phyloP scores from a whole-genome alignment of 495 filamentous ascomycete genomes.

The Neurospora terricola region DNA sequence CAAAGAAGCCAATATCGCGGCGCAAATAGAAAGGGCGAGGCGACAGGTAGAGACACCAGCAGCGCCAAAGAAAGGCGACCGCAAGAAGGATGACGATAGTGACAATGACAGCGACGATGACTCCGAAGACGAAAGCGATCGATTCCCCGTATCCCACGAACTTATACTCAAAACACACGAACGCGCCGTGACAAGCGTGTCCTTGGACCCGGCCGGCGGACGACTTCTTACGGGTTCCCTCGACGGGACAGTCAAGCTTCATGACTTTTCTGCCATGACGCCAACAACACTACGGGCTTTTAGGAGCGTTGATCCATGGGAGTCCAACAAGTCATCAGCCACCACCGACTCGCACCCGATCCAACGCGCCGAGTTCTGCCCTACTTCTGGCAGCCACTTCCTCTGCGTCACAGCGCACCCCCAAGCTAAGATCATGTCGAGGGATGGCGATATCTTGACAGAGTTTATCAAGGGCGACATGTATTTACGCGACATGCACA shows the following conservation, averaged over 20 bases:
- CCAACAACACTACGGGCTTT: slow-evolving; percentile 88
- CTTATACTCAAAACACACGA: slow-evolving; percentile 87
- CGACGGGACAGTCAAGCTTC: slow-evolving; percentile 84
- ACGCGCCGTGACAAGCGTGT: slow-evolving; percentile 70
- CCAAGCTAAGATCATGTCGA: slow-evolving; percentile 78
- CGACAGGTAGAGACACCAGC: slow-evolving; percentile 35
- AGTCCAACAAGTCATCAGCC: slow-evolving; percentile 55
- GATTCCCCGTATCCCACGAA: slow-evolving; percentile 90
- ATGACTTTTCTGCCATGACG: slow-evolving; percentile 94
- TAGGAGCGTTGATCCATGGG: slow-evolving; percentile 80
- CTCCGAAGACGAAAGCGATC: slow-evolving; percentile 68
- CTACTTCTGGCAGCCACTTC: slow-evolving; percentile 66
- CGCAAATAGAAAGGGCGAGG: slow-evolving; percentile 71
- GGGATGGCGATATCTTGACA: slow-evolving; percentile 74
- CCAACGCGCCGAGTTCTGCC: slow-evolving; percentile 79
- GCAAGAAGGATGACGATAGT: slow-evolving; percentile 20
- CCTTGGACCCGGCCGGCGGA: slow-evolving; percentile 75
- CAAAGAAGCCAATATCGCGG: slow-evolving; percentile 59
- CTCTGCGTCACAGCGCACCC: slow-evolving; percentile 78
- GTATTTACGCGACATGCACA: slow-evolving; percentile 92
- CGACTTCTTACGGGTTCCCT: slow-evolving; percentile 81
- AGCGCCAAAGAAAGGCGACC: slow-evolving; percentile 19
- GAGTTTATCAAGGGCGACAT: slow-evolving; percentile 96
- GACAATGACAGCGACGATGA: slow-evolving; percentile 41
- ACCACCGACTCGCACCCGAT: slow-evolving; percentile 78